Evolutionary conservation across 305 asterid genomes (phyloP).

Genomic region (Fraxinus floribunda): DNA sequence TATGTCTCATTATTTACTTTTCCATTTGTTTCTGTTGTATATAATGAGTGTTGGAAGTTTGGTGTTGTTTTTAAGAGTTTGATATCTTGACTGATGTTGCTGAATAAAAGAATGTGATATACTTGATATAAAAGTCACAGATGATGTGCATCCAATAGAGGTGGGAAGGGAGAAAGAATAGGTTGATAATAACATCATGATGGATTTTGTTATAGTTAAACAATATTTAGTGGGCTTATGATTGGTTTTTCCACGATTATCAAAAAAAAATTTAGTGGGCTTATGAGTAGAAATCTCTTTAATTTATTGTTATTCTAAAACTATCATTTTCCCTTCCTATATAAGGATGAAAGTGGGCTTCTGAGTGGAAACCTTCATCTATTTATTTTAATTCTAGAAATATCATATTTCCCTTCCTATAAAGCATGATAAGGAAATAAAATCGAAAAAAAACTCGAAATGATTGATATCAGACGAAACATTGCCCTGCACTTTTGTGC

Average conservation of each 20-base stretch:
- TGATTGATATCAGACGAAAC: background rate
- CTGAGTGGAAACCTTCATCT: background rate
- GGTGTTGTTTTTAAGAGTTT: background rate
- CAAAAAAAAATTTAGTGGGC: background rate
- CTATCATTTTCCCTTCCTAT: background rate
- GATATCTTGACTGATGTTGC: conserved; percentile 10
- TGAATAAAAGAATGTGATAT: background rate
- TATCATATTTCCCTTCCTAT: background rate
- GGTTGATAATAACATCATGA: background rate
- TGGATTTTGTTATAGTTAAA: background rate
- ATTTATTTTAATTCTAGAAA: background rate
- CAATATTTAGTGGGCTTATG: background rate
- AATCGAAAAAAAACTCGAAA: background rate
- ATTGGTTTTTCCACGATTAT: too few species aligned
- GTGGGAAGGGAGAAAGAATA: background rate
- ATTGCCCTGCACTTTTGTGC: background rate
- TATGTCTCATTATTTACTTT: background rate
- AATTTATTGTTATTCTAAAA: background rate
- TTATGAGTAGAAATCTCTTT: background rate
- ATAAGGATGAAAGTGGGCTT: background rate
- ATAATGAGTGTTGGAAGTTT: background rate
- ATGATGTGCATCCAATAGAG: background rate
- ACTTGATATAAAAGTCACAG: conserved; percentile 8
- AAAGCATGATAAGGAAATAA: background rate
- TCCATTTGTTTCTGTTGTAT: background rate